Percentiles rank a stretch among this genome's conserved stretches.
Evolutionary conservation across 2,329 filamentous ascomycete genomes (phyloP).

Genomic region (Fusarium drepaniforme): DNA sequence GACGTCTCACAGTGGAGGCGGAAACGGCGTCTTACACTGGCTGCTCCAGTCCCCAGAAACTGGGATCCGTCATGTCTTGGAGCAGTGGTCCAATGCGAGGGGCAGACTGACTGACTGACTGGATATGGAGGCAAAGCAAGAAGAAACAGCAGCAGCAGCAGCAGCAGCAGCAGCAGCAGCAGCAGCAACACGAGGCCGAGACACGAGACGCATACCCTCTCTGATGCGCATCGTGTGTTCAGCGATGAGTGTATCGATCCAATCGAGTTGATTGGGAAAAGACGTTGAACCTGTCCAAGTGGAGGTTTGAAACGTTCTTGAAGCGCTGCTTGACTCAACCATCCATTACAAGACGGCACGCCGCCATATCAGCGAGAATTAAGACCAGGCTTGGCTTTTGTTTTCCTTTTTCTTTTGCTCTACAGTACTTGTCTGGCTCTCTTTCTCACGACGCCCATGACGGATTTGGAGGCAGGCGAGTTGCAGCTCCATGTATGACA

Average conservation of each 20-base stretch:
- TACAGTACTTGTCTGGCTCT: neutral
- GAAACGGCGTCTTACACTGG: constrained; percentile 20
- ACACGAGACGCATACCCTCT: constrained; percentile 28
- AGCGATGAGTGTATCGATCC: constrained; percentile 19
- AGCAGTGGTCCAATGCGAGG: constrained; percentile 16
- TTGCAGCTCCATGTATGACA: neutral
- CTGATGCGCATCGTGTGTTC: constrained; percentile 19
- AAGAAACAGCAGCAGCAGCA: neutral
- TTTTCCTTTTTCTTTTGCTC: neutral
- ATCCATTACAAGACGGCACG: constrained; percentile 1
- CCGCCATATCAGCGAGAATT: neutral
- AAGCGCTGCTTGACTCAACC: constrained; percentile 22
- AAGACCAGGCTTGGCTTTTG: neutral
- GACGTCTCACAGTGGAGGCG: constrained; percentile 16
- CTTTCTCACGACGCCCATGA: neutral
- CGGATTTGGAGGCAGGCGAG: neutral
- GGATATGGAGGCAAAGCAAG: neutral
- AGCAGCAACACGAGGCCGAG: constrained; percentile 27
- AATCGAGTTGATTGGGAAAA: constrained; percentile 17
- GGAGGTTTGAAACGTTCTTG: constrained; percentile 24
- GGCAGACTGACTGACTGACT: neutral
- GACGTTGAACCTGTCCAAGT: constrained; percentile 27
- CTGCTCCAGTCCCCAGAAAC: constrained; percentile 12
- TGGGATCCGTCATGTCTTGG: constrained; percentile 13
- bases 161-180: constrained; percentile 6